phyloP scores from a whole-genome alignment of 306 rosid genomes.

The Astragalus membranaceus region DNA sequence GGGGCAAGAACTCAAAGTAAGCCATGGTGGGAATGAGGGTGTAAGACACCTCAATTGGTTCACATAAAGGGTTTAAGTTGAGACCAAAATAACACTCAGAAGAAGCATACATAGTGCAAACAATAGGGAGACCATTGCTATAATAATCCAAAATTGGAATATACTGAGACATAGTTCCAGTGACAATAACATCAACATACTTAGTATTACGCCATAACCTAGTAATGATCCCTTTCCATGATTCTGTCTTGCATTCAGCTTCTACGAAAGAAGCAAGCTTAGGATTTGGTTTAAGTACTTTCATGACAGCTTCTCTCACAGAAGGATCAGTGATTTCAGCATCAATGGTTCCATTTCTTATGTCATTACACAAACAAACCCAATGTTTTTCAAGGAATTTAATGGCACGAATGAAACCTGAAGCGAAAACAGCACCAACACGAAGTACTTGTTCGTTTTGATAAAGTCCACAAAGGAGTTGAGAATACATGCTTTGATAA shows the following conservation, averaged over 20 bases:
- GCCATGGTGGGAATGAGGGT: constrained; percentile 64
- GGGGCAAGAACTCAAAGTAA: constrained; percentile 56
- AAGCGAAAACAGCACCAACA: constrained; percentile 67
- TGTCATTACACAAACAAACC: constrained; percentile 37
- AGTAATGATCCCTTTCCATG: constrained; percentile 50
- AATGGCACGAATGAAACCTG: constrained; percentile 58
- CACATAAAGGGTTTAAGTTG: constrained; percentile 53
- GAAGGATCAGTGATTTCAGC: constrained; percentile 27
- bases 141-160: constrained; percentile 46
- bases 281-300: constrained; percentile 40
- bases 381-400: constrained; percentile 52
- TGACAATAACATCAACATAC: constrained; percentile 61
- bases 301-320: constrained; percentile 41
- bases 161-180: constrained; percentile 66
- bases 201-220: constrained; percentile 61
- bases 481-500: constrained; percentile 62
- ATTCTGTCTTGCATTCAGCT: constrained; percentile 33
- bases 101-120: constrained; percentile 61
- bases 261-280: constrained; percentile 41
- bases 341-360: constrained; percentile 39
- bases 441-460: constrained; percentile 42
- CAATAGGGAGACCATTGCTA: constrained; percentile 53
- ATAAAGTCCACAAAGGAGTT: constrained; percentile 55
- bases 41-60: constrained; percentile 49
- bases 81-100: constrained; percentile 63